These are phyloP conservation scores for Pseudoscleropodium purum DNA, from an alignment of 225 moss, liverwort and hornwort species.

Conservation along the genomic window DNA sequence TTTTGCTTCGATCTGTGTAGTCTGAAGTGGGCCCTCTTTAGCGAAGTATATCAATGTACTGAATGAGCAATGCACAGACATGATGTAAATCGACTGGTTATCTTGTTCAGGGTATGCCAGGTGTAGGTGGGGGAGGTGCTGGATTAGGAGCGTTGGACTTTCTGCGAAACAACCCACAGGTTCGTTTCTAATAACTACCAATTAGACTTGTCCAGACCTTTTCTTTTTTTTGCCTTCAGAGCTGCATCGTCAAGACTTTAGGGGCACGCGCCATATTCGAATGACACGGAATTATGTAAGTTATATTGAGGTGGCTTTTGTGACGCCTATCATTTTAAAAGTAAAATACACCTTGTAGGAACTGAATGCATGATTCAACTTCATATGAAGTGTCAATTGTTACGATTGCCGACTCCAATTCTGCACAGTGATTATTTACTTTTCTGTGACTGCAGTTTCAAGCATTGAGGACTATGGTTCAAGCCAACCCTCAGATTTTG, in stretches of 20 bases:
- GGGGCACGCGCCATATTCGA: not conserved
- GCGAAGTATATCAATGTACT: not conserved
- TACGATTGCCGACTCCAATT: not conserved
- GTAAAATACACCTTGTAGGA: not conserved
- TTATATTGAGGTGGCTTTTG: not conserved
- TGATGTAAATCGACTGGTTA: not conserved
- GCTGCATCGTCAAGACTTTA: not conserved
- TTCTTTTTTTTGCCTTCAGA: not conserved
- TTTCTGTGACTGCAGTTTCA: constrained; percentile 59
- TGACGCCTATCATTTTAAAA: not conserved
- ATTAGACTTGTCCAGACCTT: not conserved
- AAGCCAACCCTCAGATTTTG: constrained; percentile 94
- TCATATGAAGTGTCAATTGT: not conserved
- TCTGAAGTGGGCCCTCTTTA: not conserved
- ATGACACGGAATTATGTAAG: not conserved
- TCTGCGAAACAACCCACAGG: constrained; percentile 85
- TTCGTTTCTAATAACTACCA: not conserved
- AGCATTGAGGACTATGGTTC: constrained; percentile 59
- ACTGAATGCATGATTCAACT: not conserved
- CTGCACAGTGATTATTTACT: not conserved
- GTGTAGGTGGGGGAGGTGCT: constrained; percentile 63
- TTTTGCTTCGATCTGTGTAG: not conserved
- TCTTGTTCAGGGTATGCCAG: constrained; percentile 70
- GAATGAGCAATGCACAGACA: not conserved
- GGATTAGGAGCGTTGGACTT: constrained; percentile 86